Base-by-base conservation (phyloP, 1,139 yeast genomes). In the Meyerozyma athensensis region DNA sequence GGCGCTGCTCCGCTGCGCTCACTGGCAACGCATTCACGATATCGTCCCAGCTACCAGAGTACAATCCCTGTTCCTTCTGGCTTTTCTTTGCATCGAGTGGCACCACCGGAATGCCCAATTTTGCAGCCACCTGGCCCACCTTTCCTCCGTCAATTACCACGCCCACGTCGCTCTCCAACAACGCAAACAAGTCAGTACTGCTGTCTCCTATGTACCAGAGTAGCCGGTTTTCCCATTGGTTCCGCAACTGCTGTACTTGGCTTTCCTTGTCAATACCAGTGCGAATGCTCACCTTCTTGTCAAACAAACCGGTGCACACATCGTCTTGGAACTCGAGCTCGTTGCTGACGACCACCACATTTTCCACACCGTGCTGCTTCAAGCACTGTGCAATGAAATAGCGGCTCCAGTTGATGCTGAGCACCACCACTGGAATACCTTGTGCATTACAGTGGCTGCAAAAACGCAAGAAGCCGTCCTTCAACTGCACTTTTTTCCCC, bases 371-470 rank as follows among this genome's bases (percentile, higher is more conserved):
- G 30, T 61, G 46, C 5, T 34, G 38, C 5, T 39, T 33, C 30
- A 81, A 58, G 4, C 65, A 67, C 35, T 61, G 61, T 19, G 58
- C 50, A 39, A 83, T 81, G 26, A 81, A 56, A 7, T 58, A 34
- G 3, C 69, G 64, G 8, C 83, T 72, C 90, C 90, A 83, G 53
- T 81, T 82, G 36, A 81, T 75, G 48, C 86, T 79, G 19, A 82
- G 49, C 1, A 83, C 63, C 7, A 62, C 57, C 2, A 79, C 56
- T 0, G 76, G 75, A 5, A 70, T 50, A 0, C 51, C 39, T 4
- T 41, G 33, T 1, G 33, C 35, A 8, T 45, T 38, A 24, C 74
- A 49, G 16, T 40, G 36, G 4, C 45, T 39, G 18, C 72, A 51
- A 36, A 74, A 65, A 2, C 61, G 63, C 31, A 58, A 46, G 49